Conservation (phyloP, 1,139 yeast genomes). For the Ashbya aceris region DNA sequence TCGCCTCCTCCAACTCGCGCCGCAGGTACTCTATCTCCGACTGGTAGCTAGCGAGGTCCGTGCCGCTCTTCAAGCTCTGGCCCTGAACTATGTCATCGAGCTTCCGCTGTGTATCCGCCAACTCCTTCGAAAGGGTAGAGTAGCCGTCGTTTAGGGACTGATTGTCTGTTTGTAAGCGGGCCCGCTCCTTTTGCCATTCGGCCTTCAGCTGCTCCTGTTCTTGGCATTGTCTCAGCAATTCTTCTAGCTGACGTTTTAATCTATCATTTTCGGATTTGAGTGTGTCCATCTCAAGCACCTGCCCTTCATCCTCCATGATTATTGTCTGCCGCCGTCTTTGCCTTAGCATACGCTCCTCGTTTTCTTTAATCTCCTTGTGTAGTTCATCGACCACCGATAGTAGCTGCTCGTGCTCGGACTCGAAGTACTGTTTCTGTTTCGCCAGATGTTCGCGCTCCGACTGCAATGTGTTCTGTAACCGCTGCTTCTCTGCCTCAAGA, state of each 20-base stretch:
- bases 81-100: constrained; percentile 7
- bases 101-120: constrained; percentile 10
- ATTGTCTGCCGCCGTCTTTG: not conserved
- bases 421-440: constrained; percentile 24
- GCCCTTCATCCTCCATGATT: not conserved
- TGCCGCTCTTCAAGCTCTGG: not conserved
- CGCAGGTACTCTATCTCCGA: not conserved
- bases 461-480: constrained; percentile 17
- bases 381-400: constrained; percentile 26
- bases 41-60: not conserved
- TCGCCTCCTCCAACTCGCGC: constrained; percentile 23
- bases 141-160: constrained; percentile 24
- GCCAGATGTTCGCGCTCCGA: constrained; percentile 16
- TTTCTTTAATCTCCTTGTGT: constrained; percentile 25
- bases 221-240: constrained; percentile 10
- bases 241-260: constrained; percentile 12
- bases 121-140: constrained; percentile 16
- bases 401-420: constrained; percentile 27
- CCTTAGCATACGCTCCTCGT: constrained; percentile 14
- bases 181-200: constrained; percentile 25
- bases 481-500: constrained; percentile 18
- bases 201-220: constrained; percentile 11
- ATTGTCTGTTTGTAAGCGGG: constrained; percentile 23
- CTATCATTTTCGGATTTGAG: constrained; percentile 5
- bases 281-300: not conserved